These are phyloP conservation scores for Vanderwaltozyma yarrowii DNA, from an alignment of 805 yeast genomes.

Conservation along the genomic window DNA sequence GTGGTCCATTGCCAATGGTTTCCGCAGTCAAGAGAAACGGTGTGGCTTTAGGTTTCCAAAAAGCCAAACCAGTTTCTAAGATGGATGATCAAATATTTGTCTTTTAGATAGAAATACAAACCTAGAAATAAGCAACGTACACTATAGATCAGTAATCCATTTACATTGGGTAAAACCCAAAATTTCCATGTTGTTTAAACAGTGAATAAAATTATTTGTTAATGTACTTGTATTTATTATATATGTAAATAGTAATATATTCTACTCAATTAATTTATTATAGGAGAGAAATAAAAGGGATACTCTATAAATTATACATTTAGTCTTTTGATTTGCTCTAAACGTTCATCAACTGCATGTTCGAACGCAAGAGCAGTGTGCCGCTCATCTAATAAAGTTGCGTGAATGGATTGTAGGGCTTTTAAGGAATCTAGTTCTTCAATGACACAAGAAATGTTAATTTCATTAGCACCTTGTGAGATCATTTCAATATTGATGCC, in stretches of 20 bases:
- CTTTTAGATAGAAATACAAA: constrained; percentile 36
- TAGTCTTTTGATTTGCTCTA: constrained; percentile 36
- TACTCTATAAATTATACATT: constrained; percentile 10
- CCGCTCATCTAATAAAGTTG: constrained; percentile 49
- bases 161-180: too few relatives aligned
- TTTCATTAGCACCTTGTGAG: constrained; percentile 96
- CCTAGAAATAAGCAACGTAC: too few relatives aligned
- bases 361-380: constrained; percentile 19
- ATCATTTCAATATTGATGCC: constrained; percentile 95
- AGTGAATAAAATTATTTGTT: too few relatives aligned
- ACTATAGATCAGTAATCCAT: too few relatives aligned
- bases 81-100: constrained; percentile 86
- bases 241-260: too few relatives aligned
- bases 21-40: constrained; percentile 76
- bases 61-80: constrained; percentile 83
- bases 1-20: constrained; percentile 94
- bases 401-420: constrained; percentile 81
- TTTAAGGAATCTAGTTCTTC: constrained; percentile 71
- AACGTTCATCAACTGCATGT: constrained; percentile 34
- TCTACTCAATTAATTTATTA: neutral
- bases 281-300: neutral
- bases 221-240: too few relatives aligned
- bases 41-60: constrained; percentile 59
- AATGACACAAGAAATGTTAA: constrained; percentile 91
- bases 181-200: too few relatives aligned